A percentile compares a stretch with the other conserved stretches of the same genome.
phyloP scores from a whole-genome alignment of 2,329 filamentous ascomycete genomes.

The Calonectria multiphialidica region DNA sequence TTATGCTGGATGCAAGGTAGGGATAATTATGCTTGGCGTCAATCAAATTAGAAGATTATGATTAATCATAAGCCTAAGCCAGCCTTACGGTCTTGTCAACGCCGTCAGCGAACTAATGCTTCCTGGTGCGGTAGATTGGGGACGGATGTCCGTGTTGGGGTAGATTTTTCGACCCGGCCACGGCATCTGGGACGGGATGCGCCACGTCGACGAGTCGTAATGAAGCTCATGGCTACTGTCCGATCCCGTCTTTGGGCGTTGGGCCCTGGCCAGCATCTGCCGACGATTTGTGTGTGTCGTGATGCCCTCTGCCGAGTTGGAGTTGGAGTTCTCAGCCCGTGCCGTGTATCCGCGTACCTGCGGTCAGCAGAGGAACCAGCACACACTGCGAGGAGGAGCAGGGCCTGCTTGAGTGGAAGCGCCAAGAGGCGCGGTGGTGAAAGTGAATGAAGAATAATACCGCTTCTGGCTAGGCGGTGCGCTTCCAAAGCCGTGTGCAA shows the following conservation, averaged over 20 bases:
- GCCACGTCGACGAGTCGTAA: background rate
- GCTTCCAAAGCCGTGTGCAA: background rate
- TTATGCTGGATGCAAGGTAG: slow-evolving; percentile 7
- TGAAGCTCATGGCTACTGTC: background rate
- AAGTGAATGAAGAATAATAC: slow-evolving; percentile 23
- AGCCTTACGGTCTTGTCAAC: slow-evolving; percentile 20
- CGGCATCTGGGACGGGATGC: background rate
- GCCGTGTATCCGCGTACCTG: slow-evolving; percentile 5
- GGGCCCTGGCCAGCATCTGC: background rate
- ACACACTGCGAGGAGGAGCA: background rate
- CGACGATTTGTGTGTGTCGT: background rate
- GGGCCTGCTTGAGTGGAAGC: background rate
- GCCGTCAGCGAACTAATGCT: background rate
- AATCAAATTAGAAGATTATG: background rate
- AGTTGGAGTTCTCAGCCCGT: background rate
- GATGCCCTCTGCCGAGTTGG: background rate
- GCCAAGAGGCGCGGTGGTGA: slow-evolving; percentile 1
- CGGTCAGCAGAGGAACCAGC: background rate
- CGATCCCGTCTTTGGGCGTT: background rate
- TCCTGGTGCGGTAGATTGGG: background rate
- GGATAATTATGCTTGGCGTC: background rate
- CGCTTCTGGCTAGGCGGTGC: slow-evolving; percentile 14
- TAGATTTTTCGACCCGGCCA: background rate
- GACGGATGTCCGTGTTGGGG: background rate
- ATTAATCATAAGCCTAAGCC: slow-evolving; percentile 1